phyloP scores from a whole-genome alignment of 2,329 filamentous ascomycete species.

The Colletotrichum sp. region DNA sequence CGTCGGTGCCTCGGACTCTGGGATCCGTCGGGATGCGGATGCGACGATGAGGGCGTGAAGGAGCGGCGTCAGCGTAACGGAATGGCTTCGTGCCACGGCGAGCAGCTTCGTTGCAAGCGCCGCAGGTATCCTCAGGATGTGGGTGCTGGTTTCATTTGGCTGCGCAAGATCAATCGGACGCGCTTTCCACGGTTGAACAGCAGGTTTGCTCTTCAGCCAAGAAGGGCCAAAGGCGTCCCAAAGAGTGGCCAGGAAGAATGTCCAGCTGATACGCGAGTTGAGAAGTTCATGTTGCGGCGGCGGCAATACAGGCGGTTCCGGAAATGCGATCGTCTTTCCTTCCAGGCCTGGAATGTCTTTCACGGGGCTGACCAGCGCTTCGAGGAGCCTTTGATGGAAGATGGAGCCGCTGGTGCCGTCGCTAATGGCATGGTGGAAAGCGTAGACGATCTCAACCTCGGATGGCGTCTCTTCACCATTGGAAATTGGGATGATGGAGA shows the following conservation, averaged over 20 bases:
- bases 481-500: slow-evolving; percentile 34
- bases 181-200: slow-evolving; percentile 42
- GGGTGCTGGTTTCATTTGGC: slow-evolving; percentile 41
- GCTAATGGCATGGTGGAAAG: slow-evolving; percentile 56
- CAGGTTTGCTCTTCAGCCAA: slow-evolving; percentile 35
- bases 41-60: slow-evolving; percentile 49
- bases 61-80: slow-evolving; percentile 53
- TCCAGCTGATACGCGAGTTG: slow-evolving; percentile 40
- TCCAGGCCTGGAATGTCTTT: not conserved
- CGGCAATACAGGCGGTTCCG: slow-evolving; percentile 34
- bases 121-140: slow-evolving; percentile 38
- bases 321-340: slow-evolving; percentile 32
- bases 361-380: slow-evolving; percentile 38
- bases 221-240: slow-evolving; percentile 45
- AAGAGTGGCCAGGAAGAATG: slow-evolving; percentile 44
- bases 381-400: slow-evolving; percentile 54
- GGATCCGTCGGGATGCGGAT: slow-evolving; percentile 43
- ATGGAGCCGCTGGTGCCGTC: slow-evolving; percentile 54
- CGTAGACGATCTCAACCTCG: slow-evolving; percentile 48
- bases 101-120: slow-evolving; percentile 36
- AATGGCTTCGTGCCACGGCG: slow-evolving; percentile 41
- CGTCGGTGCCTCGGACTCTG: slow-evolving; percentile 31
- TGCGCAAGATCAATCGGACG: slow-evolving; percentile 35
- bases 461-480: not conserved
- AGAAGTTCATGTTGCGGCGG: slow-evolving; percentile 46